phyloP scores from a whole-genome alignment of 2,329 filamentous ascomycete genomes.

The Pyrenochaeta sp. region DNA sequence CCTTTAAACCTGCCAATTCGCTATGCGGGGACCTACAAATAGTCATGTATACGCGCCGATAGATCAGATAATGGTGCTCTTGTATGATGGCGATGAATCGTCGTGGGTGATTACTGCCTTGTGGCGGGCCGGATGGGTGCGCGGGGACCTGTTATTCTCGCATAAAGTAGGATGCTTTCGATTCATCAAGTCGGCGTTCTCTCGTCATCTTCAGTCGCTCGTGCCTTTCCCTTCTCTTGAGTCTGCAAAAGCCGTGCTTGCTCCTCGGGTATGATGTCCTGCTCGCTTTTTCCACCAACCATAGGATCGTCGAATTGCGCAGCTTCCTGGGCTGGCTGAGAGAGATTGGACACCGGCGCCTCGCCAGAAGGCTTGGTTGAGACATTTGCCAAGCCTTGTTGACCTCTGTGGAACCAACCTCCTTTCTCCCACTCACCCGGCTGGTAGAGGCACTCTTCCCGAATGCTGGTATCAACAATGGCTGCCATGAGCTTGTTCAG shows the following conservation, averaged over 20 bases:
- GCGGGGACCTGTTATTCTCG: neutral
- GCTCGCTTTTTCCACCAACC: slow-evolving; percentile 22
- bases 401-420: slow-evolving; percentile 75
- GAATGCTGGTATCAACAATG: slow-evolving; percentile 68
- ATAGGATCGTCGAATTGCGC: slow-evolving; percentile 29
- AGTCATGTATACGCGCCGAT: neutral
- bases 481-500: slow-evolving; percentile 74
- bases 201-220: slow-evolving; percentile 4
- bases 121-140: too few species aligned
- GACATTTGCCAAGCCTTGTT: slow-evolving; percentile 49
- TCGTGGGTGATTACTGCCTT: too few species aligned
- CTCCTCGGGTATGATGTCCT: slow-evolving; percentile 30
- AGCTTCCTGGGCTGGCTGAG: slow-evolving; percentile 25
- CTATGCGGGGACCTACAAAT: neutral
- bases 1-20: neutral
- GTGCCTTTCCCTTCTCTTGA: slow-evolving; percentile 16
- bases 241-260: slow-evolving; percentile 30
- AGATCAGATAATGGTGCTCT: neutral
- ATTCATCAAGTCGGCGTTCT: slow-evolving; percentile 7
- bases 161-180: neutral
- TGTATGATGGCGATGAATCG: neutral
- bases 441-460: slow-evolving; percentile 71
- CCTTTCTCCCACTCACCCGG: slow-evolving; percentile 83
- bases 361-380: slow-evolving; percentile 46
- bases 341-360: slow-evolving; percentile 28